Evolutionary conservation across 768 basidiomycete species (phyloP).

Genomic region (Fibroporia radiculosa): DNA sequence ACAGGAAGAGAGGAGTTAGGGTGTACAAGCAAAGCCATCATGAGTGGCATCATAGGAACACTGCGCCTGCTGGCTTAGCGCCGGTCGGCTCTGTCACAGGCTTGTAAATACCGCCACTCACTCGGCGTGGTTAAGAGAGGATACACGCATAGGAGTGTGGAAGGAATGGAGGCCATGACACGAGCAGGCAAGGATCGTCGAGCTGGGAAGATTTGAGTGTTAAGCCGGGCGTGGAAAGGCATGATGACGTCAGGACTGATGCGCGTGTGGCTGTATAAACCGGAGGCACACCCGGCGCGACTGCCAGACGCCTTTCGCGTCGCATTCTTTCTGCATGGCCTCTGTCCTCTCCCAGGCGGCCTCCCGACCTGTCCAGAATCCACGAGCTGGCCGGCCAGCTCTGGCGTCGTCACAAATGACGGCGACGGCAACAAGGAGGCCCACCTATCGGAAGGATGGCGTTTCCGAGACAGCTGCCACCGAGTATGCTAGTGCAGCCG

Average conservation of each 20-base stretch:
- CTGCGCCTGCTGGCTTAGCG: no score
- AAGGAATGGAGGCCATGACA: no score
- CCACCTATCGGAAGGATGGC: background rate
- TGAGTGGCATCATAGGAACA: no score
- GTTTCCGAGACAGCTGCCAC: background rate
- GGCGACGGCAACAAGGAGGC: background rate
- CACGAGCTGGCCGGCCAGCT: background rate
- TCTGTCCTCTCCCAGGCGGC: constrained; percentile 1
- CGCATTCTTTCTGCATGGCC: constrained; percentile 2
- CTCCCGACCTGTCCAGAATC: background rate
- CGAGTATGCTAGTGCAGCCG: background rate
- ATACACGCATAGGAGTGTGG: no score
- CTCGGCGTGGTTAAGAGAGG: no score
- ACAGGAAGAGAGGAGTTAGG: no score
- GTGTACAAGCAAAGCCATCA: no score
- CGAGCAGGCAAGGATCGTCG: no score
- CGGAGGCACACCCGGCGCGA: background rate
- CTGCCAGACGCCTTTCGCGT: background rate
- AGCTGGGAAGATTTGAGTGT: no score
- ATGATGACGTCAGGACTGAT: constrained; percentile 4
- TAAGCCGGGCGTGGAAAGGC: background rate
- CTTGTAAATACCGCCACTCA: no score
- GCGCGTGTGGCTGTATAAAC: constrained; percentile 2
- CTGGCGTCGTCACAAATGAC: background rate
- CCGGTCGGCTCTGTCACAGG: no score